phyloP scores from a whole-genome alignment of 2,329 filamentous ascomycete genomes.

The Diaporthe sp. region DNA sequence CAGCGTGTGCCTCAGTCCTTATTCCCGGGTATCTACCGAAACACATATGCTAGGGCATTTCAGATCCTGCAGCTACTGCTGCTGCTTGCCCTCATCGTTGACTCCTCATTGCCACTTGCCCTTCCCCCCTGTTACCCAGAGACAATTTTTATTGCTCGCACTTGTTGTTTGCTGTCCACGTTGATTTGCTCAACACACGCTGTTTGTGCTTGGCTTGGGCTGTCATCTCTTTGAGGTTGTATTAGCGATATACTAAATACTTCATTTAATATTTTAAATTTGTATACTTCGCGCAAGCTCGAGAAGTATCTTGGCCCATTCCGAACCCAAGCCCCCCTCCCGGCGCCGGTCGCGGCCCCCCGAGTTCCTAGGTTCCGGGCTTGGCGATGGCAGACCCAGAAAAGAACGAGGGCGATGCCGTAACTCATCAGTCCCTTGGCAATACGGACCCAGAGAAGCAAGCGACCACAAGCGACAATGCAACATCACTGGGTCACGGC shows the following conservation, averaged over 20 bases:
- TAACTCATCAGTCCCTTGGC: not conserved
- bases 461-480: not conserved
- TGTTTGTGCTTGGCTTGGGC: not conserved
- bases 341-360: conserved; percentile 21
- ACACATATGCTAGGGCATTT: not conserved
- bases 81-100: not conserved
- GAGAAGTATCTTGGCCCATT: not conserved
- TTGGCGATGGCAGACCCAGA: conserved; percentile 33
- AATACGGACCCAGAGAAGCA: not conserved
- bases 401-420: conserved; percentile 22
- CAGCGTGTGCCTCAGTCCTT: conserved; percentile 7
- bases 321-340: not conserved
- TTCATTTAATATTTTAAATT: not conserved
- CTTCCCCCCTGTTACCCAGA: not conserved
- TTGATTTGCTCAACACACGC: not conserved
- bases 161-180: not conserved
- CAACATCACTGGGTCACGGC: not conserved
- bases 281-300: not conserved
- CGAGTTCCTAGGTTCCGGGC: not conserved
- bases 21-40: conserved; percentile 22
- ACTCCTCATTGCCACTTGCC: conserved; percentile 22
- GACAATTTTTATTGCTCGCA: not conserved
- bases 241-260: not conserved
- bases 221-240: not conserved
- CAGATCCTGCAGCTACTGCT: conserved; percentile 13